phyloP scores from a whole-genome alignment of 192 early-diverging fungal species.

The Irineochytrium annulatum region DNA sequence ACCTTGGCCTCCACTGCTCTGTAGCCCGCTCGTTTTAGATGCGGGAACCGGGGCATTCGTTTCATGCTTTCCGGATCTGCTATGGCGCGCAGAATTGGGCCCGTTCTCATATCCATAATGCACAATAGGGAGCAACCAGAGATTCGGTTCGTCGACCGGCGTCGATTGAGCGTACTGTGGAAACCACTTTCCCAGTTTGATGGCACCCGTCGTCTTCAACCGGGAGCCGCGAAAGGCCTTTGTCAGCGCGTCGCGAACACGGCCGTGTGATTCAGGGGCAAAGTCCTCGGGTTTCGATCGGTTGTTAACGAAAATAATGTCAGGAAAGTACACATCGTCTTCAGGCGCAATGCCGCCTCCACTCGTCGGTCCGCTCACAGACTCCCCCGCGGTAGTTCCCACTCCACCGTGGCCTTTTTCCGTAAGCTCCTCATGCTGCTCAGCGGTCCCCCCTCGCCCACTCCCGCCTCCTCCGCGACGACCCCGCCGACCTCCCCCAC shows the following conservation, averaged over 20 bases:
- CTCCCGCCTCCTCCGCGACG: background rate
- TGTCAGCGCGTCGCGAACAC: background rate
- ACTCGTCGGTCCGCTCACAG: background rate
- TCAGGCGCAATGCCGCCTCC: too few species aligned
- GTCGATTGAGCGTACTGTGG: background rate
- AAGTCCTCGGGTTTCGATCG: constrained; percentile 19
- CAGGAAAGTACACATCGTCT: constrained; percentile 19
- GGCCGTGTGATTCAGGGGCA: constrained; percentile 1
- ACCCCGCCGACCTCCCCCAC: background rate
- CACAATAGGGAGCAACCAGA: constrained; percentile 16
- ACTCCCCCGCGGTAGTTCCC: too few species aligned
- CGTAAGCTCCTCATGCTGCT: background rate
- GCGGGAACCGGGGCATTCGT: background rate
- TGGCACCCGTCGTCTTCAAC: constrained; percentile 2
- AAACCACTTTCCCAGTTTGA: constrained; percentile 1
- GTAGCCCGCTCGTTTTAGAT: background rate
- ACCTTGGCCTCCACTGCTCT: background rate
- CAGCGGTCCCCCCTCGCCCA: background rate
- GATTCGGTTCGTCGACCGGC: constrained; percentile 7
- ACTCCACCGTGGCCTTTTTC: too few species aligned
- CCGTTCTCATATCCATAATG: too few species aligned
- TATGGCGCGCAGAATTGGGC: background rate
- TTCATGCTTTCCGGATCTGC: background rate
- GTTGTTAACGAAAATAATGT: constrained; percentile 19
- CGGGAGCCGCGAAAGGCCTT: constrained; percentile 10